Conservation (phyloP, 306 rosid species). For the Prosopis cineraria region DNA sequence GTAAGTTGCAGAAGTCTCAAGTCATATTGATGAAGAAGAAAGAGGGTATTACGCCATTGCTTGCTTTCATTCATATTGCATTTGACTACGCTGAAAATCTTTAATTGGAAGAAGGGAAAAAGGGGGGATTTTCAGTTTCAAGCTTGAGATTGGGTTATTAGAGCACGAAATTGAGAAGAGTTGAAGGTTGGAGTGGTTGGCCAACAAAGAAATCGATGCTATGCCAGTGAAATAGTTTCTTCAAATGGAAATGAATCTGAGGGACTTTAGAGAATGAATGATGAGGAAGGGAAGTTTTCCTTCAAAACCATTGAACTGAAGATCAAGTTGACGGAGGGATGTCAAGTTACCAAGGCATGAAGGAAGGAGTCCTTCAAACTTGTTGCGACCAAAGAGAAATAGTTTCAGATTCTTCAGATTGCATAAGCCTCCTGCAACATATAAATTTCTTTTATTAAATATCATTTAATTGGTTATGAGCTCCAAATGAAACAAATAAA, state of each 20-base stretch:
- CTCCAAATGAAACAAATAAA: not conserved
- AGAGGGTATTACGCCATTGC: too few species aligned
- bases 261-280: not conserved
- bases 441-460: not conserved
- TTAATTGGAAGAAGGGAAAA: too few species aligned
- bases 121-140: too few species aligned
- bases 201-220: constrained; percentile 15
- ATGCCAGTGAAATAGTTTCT: not conserved
- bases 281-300: constrained; percentile 16
- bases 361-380: constrained; percentile 7
- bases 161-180: not conserved
- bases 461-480: not conserved
- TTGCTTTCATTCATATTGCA: too few species aligned
- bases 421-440: constrained; percentile 22
- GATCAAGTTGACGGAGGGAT: not conserved
- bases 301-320: not conserved
- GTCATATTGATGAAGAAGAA: too few species aligned
- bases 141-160: too few species aligned
- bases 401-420: constrained; percentile 8
- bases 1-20: too few species aligned
- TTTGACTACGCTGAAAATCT: too few species aligned
- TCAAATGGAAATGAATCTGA: not conserved
- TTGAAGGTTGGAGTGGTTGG: constrained; percentile 3
- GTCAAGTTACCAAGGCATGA: constrained; percentile 7
- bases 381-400: not conserved